phyloP scores from a whole-genome alignment of 1,139 yeast genomes.

The Wickerhamomyces sp. region DNA sequence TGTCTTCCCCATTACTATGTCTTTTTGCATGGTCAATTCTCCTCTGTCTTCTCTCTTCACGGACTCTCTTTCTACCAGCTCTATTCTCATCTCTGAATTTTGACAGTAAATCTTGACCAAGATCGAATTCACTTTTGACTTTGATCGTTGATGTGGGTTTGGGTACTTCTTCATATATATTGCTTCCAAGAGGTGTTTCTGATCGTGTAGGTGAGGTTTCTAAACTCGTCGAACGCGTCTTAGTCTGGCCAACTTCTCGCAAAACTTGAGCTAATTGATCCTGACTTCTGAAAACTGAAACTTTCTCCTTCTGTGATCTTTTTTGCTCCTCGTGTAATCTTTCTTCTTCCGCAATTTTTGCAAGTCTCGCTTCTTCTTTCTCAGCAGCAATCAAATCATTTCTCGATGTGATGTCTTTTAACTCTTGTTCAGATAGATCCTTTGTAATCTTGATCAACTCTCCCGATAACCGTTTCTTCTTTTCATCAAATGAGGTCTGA shows the following conservation, averaged over 20 bases:
- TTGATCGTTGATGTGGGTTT: too few species aligned
- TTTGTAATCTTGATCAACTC: too few species aligned
- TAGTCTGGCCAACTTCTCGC: too few species aligned
- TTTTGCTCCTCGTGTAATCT: not conserved
- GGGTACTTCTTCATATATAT: too few species aligned
- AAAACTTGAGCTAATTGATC: too few species aligned
- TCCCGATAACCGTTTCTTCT: too few species aligned
- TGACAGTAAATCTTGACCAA: not conserved
- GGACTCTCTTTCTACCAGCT: constrained; percentile 1
- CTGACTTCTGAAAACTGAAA: too few species aligned
- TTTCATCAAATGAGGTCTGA: too few species aligned
- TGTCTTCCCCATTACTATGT: constrained; percentile 2
- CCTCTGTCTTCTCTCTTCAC: constrained; percentile 1
- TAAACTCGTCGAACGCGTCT: too few species aligned
- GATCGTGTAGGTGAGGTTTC: too few species aligned
- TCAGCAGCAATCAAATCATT: not conserved
- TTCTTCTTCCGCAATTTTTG: not conserved
- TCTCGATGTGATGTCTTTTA: not conserved
- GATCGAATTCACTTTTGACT: not conserved
- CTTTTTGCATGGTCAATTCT: not conserved
- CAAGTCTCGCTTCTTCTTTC: not conserved
- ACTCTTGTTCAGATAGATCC: too few species aligned
- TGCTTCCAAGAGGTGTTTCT: too few species aligned
- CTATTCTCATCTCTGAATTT: not conserved
- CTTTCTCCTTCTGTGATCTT: not conserved